These are phyloP conservation scores for Ilyonectria robusta DNA, from an alignment of 2,329 filamentous ascomycete genomes.

Conservation along the genomic window DNA sequence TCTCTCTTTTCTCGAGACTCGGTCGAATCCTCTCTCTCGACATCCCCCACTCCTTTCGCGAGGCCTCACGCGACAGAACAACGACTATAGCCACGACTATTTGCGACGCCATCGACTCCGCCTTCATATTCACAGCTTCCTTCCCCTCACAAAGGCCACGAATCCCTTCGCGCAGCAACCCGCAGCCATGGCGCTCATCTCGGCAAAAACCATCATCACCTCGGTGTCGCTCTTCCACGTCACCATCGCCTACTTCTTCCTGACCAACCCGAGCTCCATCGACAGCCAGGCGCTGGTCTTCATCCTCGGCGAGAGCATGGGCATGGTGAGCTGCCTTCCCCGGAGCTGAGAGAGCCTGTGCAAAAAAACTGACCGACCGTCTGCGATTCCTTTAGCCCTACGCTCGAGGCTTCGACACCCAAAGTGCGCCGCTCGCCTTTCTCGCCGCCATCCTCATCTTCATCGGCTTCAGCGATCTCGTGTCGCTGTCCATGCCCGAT, in stretches of 20 bases:
- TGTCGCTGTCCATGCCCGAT: constrained; percentile 77
- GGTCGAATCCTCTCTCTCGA: not conserved
- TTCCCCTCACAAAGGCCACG: not conserved
- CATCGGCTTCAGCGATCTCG: constrained; percentile 74
- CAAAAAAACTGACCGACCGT: not conserved
- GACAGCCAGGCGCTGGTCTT: constrained; percentile 86
- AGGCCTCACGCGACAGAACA: constrained; percentile 23
- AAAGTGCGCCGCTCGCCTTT: constrained; percentile 80
- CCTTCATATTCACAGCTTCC: not conserved
- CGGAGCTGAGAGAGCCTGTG: not conserved
- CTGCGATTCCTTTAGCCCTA: constrained; percentile 49
- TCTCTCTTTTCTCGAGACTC: not conserved
- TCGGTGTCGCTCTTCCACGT: constrained; percentile 88
- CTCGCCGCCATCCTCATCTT: constrained; percentile 77
- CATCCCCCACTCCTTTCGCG: not conserved
- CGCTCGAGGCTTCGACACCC: constrained; percentile 76
- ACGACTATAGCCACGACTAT: not conserved
- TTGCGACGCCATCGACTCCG: not conserved
- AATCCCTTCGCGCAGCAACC: constrained; percentile 1
- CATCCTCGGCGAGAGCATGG: constrained; percentile 86
- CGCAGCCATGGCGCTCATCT: constrained; percentile 82
- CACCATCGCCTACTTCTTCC: constrained; percentile 86
- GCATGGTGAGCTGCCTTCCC: constrained; percentile 70
- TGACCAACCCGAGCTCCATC: constrained; percentile 79
- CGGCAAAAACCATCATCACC: constrained; percentile 84